phyloP scores from a whole-genome alignment of 2,329 filamentous ascomycete species.

The Ampelomyces quisqualis region DNA sequence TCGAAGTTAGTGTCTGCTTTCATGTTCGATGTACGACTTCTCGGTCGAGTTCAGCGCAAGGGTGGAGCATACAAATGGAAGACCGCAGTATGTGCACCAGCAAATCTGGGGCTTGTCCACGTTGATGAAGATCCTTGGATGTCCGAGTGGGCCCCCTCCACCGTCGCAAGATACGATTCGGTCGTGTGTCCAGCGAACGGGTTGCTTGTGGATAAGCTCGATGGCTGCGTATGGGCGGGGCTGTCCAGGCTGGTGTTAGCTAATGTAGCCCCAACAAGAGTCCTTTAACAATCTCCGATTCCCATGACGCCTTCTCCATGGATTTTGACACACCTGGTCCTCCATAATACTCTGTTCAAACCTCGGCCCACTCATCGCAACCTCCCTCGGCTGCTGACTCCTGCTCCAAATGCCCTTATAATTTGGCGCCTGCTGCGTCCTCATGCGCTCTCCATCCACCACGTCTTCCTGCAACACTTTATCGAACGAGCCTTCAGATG shows the following conservation, averaged over 20 bases:
- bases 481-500: conserved; percentile 53
- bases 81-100: conserved; percentile 86
- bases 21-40: neutral
- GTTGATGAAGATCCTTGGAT: conserved; percentile 96
- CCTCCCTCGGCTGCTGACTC: conserved; percentile 76
- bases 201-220: conserved; percentile 92
- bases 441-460: conserved; percentile 55
- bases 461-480: conserved; percentile 57
- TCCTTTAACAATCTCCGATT: neutral
- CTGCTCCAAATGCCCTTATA: conserved; percentile 76
- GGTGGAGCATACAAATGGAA: conserved; percentile 79
- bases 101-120: conserved; percentile 94
- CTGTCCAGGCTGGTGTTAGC: conserved; percentile 62
- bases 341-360: conserved; percentile 98
- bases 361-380: conserved; percentile 88
- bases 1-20: conserved; percentile 11
- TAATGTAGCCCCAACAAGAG: conserved; percentile 5
- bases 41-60: too few relatives aligned
- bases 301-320: neutral
- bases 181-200: conserved; percentile 86
- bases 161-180: conserved; percentile 85
- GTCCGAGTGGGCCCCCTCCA: conserved; percentile 83
- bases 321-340: conserved; percentile 68
- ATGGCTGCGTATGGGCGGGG: conserved; percentile 88
- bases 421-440: conserved; percentile 81